Percentiles rank a stretch among this genome's conserved stretches.
These are phyloP conservation scores for Colletotrichum costaricense DNA, from an alignment of 2,329 filamentous ascomycete genomes.

Conservation along the genomic window DNA sequence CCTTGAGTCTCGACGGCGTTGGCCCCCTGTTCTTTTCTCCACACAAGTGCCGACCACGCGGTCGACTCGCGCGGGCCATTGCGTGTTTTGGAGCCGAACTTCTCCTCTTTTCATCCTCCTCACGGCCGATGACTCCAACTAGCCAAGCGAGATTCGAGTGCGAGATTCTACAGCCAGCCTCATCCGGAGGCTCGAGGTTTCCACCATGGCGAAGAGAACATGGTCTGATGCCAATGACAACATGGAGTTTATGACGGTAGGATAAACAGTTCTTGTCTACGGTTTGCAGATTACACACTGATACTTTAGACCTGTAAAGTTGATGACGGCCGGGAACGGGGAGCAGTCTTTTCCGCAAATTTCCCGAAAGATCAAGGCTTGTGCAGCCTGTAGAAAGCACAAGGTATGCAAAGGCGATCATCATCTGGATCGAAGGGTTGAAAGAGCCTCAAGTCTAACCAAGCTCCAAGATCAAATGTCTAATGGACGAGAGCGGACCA, in stretches of 20 bases:
- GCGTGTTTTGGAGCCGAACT: slow-evolving; percentile 5
- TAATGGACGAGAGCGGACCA: slow-evolving; percentile 53
- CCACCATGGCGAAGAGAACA: slow-evolving; percentile 33
- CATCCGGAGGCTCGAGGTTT: background rate
- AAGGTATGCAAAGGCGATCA: slow-evolving; percentile 43
- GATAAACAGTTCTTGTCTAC: background rate
- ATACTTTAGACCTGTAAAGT: background rate
- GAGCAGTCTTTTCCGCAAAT: slow-evolving; percentile 45
- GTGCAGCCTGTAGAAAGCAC: slow-evolving; percentile 53
- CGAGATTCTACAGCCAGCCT: background rate
- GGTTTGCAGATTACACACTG: background rate
- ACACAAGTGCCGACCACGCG: slow-evolving; percentile 22
- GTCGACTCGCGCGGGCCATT: slow-evolving; percentile 4
- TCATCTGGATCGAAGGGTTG: background rate
- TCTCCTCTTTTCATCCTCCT: slow-evolving; percentile 25
- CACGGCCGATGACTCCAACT: background rate
- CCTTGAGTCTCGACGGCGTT: background rate
- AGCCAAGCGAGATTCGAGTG: background rate
- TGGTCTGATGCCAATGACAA: slow-evolving; percentile 36
- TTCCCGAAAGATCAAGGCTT: slow-evolving; percentile 53
- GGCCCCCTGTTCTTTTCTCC: slow-evolving; percentile 17
- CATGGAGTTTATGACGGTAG: slow-evolving; percentile 25
- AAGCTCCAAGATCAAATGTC: slow-evolving; percentile 49
- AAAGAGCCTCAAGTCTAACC: background rate
- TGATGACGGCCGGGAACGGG: slow-evolving; percentile 32